Conservation (phyloP, 352 stramenopile species). For the Globisporangium cylindrosporum region DNA sequence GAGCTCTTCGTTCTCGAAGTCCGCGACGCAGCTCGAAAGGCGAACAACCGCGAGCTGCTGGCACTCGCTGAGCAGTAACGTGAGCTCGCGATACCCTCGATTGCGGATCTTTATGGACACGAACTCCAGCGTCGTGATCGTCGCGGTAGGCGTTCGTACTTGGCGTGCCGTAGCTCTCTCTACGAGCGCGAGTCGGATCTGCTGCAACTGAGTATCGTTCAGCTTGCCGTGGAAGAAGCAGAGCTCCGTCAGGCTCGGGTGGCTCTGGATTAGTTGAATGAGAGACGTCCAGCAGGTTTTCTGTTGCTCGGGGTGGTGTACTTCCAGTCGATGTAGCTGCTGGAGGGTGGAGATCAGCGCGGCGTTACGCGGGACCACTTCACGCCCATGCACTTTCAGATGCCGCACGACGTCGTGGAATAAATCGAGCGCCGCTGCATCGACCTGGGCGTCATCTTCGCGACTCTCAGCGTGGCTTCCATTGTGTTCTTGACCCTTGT, state of each 20-base stretch:
- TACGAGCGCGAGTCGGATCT: slow-evolving; percentile 31
- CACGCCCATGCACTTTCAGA: slow-evolving; percentile 61
- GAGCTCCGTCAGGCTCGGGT: slow-evolving; percentile 39
- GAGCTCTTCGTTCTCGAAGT: slow-evolving; percentile 56
- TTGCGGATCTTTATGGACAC: slow-evolving; percentile 65
- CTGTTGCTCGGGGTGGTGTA: slow-evolving; percentile 76
- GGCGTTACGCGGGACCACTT: slow-evolving; percentile 52
- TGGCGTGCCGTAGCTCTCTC: neutral
- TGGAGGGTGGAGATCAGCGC: slow-evolving; percentile 39
- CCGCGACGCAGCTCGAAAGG: slow-evolving; percentile 55
- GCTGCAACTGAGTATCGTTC: slow-evolving; percentile 36
- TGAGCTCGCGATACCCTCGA: slow-evolving; percentile 44
- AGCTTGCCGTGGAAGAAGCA: slow-evolving; percentile 77
- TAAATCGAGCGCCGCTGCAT: slow-evolving; percentile 20
- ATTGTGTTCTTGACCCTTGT: neutral
- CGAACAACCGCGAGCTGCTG: slow-evolving; percentile 40
- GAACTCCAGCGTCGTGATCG: slow-evolving; percentile 48
- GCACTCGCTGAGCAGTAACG: slow-evolving; percentile 31
- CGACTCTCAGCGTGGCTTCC: neutral
- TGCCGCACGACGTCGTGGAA: slow-evolving; percentile 57
- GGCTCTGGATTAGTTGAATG: slow-evolving; percentile 27
- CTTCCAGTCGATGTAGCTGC: slow-evolving; percentile 49
- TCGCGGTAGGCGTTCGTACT: neutral
- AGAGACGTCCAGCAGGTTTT: slow-evolving; percentile 43
- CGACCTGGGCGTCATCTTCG: neutral